A percentile compares a stretch with the other conserved stretches of the same genome.
Conservation (phyloP, 305 asterid species). For the Fraxinus greggii region DNA sequence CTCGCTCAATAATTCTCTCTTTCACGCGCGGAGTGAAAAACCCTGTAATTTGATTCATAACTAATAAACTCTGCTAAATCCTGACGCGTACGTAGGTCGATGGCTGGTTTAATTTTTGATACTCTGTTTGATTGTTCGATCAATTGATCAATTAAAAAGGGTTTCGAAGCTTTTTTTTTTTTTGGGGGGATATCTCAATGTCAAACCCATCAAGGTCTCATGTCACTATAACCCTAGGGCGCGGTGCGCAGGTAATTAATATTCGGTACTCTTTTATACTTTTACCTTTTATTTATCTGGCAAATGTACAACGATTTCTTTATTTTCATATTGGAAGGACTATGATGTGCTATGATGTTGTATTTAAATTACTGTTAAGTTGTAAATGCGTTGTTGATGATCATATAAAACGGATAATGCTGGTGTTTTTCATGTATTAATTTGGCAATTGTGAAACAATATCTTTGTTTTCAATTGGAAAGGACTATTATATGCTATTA, state of each 20-base stretch:
- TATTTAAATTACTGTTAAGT: background rate
- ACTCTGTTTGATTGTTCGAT: background rate
- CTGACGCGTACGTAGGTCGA: background rate
- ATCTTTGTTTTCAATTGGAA: background rate
- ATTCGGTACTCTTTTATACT: background rate
- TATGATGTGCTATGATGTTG: background rate
- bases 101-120: background rate
- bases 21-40: background rate
- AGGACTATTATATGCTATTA: background rate
- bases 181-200: constrained; percentile 40
- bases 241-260: constrained; percentile 62
- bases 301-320: background rate
- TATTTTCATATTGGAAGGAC: background rate
- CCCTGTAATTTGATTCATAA: background rate
- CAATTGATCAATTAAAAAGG: background rate
- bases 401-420: background rate
- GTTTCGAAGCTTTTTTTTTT: background rate
- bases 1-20: no score
- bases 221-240: constrained; percentile 78
- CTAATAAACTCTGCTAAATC: background rate
- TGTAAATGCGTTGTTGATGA: background rate
- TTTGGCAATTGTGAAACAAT: background rate
- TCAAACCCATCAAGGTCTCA: constrained; percentile 70
- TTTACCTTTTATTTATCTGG: background rate
- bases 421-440: background rate